A percentile compares a stretch with the other conserved stretches of the same genome.
Conservation (phyloP, 495 filamentous ascomycete genomes). For the Tuber calosporum region DNA sequence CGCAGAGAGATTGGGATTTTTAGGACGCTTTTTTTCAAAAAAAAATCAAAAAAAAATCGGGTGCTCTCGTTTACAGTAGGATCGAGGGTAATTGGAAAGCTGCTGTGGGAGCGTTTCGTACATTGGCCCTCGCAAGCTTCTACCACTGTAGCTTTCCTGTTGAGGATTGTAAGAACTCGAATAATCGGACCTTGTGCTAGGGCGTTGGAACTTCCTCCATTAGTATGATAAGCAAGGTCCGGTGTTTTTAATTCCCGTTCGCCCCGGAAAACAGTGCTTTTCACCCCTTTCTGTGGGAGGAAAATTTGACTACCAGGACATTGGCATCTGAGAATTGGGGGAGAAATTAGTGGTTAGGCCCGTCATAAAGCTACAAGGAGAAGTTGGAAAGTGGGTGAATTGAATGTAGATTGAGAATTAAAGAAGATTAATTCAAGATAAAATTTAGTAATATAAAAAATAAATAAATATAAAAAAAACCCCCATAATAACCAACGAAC, state of each 20-base stretch:
- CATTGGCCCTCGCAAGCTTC: not conserved
- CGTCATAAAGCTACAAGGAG: not conserved
- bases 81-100: not conserved
- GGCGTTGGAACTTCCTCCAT: no score
- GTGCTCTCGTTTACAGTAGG: not conserved
- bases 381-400: not conserved
- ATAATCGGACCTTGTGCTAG: no score
- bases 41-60: no score
- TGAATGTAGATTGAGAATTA: not conserved
- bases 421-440: not conserved
- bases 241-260: no score
- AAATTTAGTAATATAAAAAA: not conserved
- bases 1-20: not conserved
- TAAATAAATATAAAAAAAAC: not conserved
- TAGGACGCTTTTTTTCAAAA: no score
- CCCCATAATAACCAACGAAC: not conserved
- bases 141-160: not conserved
- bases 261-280: no score
- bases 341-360: not conserved
- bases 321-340: not conserved
- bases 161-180: not conserved
- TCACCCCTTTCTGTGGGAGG: no score
- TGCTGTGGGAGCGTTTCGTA: not conserved
- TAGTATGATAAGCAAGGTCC: no score
- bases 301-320: no score